Percentiles rank a stretch among this genome's conserved stretches.
These are phyloP conservation scores for Penicillium psychrofluorescens DNA, from an alignment of 495 filamentous ascomycete species.

Conservation along the genomic window DNA sequence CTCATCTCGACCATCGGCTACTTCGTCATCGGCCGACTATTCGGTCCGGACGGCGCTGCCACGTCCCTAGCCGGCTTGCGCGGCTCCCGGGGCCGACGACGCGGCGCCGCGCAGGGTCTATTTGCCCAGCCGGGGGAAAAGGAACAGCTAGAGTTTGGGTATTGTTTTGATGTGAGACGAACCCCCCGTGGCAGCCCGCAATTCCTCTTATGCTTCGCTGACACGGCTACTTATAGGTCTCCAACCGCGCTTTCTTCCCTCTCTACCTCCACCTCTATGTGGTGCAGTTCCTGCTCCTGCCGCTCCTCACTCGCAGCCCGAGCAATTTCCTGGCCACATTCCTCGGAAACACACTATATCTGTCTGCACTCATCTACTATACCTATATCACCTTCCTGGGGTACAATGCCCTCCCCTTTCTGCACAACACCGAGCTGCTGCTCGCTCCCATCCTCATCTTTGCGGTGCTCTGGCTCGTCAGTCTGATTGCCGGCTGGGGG, in stretches of 20 bases:
- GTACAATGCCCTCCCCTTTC: conserved; percentile 67
- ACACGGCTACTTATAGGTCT: conserved; percentile 38
- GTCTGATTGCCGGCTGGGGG: conserved; percentile 45
- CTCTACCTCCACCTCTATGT: conserved; percentile 69
- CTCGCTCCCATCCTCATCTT: conserved; percentile 56
- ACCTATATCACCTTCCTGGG: conserved; percentile 68
- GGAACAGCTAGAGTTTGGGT: conserved; percentile 66
- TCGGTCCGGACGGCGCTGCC: conserved; percentile 46
- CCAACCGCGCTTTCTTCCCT: conserved; percentile 68
- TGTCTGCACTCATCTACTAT: conserved; percentile 63
- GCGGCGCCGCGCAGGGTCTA: conserved; percentile 47
- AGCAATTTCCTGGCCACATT: conserved; percentile 53
- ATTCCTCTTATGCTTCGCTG: not conserved
- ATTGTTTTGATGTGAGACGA: conserved; percentile 63
- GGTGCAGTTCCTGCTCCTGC: conserved; percentile 65
- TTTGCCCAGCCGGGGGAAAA: conserved; percentile 49
- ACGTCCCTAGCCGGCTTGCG: conserved; percentile 31
- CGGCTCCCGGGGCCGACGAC: conserved; percentile 40
- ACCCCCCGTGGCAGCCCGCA: too few relatives aligned
- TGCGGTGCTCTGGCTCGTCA: conserved; percentile 55
- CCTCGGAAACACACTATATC: conserved; percentile 64
- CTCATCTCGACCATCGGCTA: conserved; percentile 55
- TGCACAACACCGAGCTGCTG: conserved; percentile 67
- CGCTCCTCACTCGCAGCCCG: conserved; percentile 40
- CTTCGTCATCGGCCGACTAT: conserved; percentile 55